Base-by-base conservation (phyloP, 495 filamentous ascomycete species). In the Podospora pseudoanserina region DNA sequence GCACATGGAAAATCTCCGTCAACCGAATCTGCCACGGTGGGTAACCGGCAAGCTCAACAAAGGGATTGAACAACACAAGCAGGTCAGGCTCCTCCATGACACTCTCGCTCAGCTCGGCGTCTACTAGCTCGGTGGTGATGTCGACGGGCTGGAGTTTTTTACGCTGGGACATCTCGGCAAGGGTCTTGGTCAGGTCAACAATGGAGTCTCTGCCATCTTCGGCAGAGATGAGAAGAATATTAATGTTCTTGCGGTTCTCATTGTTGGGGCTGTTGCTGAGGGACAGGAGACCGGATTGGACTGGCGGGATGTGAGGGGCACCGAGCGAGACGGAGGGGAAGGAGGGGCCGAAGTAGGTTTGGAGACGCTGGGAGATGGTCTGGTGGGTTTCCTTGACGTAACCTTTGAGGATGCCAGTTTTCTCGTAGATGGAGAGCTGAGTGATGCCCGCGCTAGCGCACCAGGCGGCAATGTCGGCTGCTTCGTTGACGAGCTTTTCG, bases 1-100 rank as follows among this genome's bases (percentile, higher is more conserved):
- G 83, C 18, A 89, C 82, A 71, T 90, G 85, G 76, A 91, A 97
- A 68, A 99, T 97, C 84, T 99, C 95, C 1, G 94, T 97, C 69
- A 99, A 79, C 49, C 95, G 84, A 60, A 97, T 84, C 78, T 97
- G 95, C 95, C 95, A 99, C 2, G 95, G 95, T 28, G 95, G 95
- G 78, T 97, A 99, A 7, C 94, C 94, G 64, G 92, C 89, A 59
- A 99, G 80, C 71, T 90, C 88, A 64, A 97, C 85, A 67, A 85
- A 86, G 2, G 92, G 89, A 13, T 89, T 88, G 77, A 99, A 97
- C 0, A 97, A 82, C 39, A 99, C 82, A 39, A 99, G 82, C 26
- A 99, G 82, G 75, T 97, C 95, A 26, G 95, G 95, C 77, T 99
- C 95, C 19, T 77, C 82, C 84, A 91, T 90, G 53, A 92, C 82